These are phyloP conservation scores for Phytophthora pistaciae DNA, from an alignment of 352 stramenopile species.

Conservation along the genomic window DNA sequence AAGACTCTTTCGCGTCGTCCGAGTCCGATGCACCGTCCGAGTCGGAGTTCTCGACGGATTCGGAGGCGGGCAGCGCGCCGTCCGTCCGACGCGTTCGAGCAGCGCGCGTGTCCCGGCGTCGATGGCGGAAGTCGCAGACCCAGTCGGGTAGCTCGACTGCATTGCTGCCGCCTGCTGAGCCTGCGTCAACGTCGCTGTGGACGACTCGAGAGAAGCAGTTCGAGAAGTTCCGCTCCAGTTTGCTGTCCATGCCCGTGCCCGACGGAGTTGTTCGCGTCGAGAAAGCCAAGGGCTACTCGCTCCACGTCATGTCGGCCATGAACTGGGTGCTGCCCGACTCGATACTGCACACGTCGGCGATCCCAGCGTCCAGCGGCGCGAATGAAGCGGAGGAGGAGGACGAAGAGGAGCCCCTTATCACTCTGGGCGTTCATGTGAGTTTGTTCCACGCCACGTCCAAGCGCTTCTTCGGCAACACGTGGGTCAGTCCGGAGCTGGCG, in stretches of 20 bases:
- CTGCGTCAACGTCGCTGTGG: conserved; percentile 54
- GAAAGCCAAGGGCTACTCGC: conserved; percentile 66
- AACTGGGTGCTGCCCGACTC: conserved; percentile 75
- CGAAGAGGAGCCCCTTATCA: conserved; percentile 60
- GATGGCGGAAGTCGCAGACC: conserved; percentile 18
- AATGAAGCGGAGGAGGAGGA: conserved; percentile 44
- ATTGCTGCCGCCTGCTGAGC: conserved; percentile 27
- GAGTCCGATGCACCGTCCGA: conserved; percentile 17
- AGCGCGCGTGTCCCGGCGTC: conserved; percentile 23
- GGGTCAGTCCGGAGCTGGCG: conserved; percentile 76
- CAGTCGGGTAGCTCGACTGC: conserved; percentile 12
- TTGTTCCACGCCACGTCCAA: conserved; percentile 89
- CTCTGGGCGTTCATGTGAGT: conserved; percentile 85
- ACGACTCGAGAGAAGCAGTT: conserved; percentile 74
- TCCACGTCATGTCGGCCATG: conserved; percentile 72
- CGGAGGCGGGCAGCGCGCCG: conserved; percentile 10
- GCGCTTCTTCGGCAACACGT: conserved; percentile 95
- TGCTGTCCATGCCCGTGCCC: conserved; percentile 75
- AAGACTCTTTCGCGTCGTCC: conserved; percentile 19
- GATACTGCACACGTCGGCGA: conserved; percentile 44
- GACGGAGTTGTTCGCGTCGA: conserved; percentile 55
- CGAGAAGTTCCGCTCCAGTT: conserved; percentile 74
- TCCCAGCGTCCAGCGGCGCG: conserved; percentile 23
- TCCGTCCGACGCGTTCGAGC: conserved; percentile 19
- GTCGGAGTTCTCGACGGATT: conserved; percentile 24